phyloP scores from a whole-genome alignment of 2,329 filamentous ascomycete genomes.

The Septoria linicola region DNA sequence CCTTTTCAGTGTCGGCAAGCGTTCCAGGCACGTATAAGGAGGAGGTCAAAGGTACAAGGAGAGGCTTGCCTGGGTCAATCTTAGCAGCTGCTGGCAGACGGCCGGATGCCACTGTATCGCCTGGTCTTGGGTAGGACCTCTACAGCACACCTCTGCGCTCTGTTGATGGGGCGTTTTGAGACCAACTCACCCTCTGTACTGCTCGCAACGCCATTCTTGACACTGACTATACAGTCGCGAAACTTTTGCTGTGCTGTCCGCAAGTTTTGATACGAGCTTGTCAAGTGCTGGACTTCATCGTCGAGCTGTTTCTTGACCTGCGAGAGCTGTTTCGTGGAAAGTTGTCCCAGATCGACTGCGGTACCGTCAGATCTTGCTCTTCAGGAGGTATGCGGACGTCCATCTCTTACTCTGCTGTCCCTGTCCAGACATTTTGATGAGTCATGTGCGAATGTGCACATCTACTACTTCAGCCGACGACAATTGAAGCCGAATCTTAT shows the following conservation, averaged over 20 bases:
- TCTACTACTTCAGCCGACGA: neutral
- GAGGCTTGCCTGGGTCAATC: constrained; percentile 52
- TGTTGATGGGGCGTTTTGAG: neutral
- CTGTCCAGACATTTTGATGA: constrained; percentile 19
- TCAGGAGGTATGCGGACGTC: neutral
- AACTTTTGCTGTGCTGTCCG: constrained; percentile 90
- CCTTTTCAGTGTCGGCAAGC: constrained; percentile 69
- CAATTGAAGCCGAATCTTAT: too few species aligned
- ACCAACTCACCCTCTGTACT: constrained; percentile 38
- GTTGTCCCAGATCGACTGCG: constrained; percentile 67
- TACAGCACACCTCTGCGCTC: too few species aligned
- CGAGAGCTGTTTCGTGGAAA: constrained; percentile 81
- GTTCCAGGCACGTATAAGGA: constrained; percentile 90
- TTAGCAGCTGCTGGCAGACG: neutral
- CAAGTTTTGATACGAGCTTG: constrained; percentile 82
- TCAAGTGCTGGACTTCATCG: constrained; percentile 92
- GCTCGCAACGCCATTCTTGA: constrained; percentile 50
- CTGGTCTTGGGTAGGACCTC: too few species aligned
- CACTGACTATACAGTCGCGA: constrained; percentile 79
- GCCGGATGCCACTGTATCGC: too few species aligned
- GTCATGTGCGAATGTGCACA: neutral
- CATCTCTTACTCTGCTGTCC: constrained; percentile 31
- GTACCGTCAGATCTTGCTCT: constrained; percentile 14
- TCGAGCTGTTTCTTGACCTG: constrained; percentile 95
- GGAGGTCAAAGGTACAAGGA: constrained; percentile 91